Conservation (phyloP, 306 rosid species). For the Trichosanthes cucumerina region DNA sequence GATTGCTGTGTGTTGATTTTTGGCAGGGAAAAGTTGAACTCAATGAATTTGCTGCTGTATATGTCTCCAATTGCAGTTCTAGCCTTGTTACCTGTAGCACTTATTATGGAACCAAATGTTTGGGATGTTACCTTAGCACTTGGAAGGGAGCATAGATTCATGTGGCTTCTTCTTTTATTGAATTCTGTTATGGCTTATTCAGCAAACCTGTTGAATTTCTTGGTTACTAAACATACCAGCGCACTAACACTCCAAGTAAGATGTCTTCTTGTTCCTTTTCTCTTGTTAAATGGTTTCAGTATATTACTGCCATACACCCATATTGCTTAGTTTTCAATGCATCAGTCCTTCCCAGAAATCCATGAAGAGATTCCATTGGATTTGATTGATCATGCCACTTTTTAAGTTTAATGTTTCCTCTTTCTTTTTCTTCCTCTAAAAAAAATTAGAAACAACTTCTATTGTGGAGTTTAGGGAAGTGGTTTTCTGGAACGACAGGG, state of each 20-base stretch:
- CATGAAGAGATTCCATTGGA: not conserved
- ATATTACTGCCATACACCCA: not conserved
- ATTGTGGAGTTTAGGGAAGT: not conserved
- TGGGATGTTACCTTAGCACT: conserved; percentile 45
- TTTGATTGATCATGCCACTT: not conserved
- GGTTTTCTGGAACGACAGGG: not conserved
- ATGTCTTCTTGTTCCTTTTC: conserved; percentile 5
- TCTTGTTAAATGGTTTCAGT: not conserved
- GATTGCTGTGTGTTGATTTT: conserved; percentile 9
- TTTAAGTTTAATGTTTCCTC: not conserved
- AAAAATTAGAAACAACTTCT: not conserved
- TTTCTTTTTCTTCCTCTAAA: not conserved
- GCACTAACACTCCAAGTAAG: conserved; percentile 92
- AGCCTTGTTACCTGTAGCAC: conserved; percentile 75
- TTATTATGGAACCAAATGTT: conserved; percentile 84
- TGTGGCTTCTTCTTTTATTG: conserved; percentile 83
- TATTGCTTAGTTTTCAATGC: not conserved
- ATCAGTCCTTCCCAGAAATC: not conserved
- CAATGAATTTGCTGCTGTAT: conserved; percentile 86
- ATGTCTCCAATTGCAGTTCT: conserved; percentile 88
- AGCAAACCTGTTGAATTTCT: conserved; percentile 87
- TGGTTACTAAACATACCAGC: conserved; percentile 97
- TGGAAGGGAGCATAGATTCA: conserved; percentile 58
- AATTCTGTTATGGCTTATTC: conserved; percentile 77
- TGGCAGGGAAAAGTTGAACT: conserved; percentile 91